phyloP scores from a whole-genome alignment of 495 filamentous ascomycete genomes.

The Choiromyces venosus region DNA sequence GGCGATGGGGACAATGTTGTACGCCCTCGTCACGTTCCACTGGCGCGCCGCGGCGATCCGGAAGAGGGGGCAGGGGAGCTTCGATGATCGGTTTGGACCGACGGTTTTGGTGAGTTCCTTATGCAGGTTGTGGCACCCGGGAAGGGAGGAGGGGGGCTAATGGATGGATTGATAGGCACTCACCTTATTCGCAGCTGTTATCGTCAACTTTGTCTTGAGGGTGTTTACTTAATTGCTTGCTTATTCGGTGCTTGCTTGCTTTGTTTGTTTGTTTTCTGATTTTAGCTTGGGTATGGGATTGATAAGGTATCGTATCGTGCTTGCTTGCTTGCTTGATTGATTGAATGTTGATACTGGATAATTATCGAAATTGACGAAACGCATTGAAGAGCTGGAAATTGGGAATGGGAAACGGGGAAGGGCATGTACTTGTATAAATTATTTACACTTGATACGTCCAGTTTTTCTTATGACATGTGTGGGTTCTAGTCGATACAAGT shows the following conservation, averaged over 20 bases:
- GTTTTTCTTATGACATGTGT: too few species aligned
- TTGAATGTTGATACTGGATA: constrained; percentile 1
- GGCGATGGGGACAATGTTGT: constrained; percentile 91
- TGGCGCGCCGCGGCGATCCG: constrained; percentile 94
- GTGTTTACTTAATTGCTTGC: constrained; percentile 47
- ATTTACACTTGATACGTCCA: too few species aligned
- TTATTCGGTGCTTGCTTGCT: not conserved
- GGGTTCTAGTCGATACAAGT: too few species aligned
- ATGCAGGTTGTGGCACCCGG: not conserved
- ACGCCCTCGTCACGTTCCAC: constrained; percentile 90
- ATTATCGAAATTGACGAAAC: constrained; percentile 23
- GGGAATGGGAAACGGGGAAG: constrained; percentile 16
- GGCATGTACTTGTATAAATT: constrained; percentile 6
- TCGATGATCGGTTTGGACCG: constrained; percentile 91
- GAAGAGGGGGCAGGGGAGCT: constrained; percentile 83
- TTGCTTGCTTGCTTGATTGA: constrained; percentile 24
- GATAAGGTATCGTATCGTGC: constrained; percentile 7
- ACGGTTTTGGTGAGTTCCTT: constrained; percentile 59
- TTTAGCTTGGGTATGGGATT: constrained; percentile 2
- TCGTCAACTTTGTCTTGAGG: constrained; percentile 89
- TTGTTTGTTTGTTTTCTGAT: not conserved
- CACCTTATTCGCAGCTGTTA: constrained; percentile 73
- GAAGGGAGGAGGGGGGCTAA: constrained; percentile 8
- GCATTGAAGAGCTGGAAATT: constrained; percentile 2
- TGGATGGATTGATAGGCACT: constrained; percentile 75